Conservation (phyloP, 108 stramenopile genomes). For the Cyclotella distinguenda region DNA sequence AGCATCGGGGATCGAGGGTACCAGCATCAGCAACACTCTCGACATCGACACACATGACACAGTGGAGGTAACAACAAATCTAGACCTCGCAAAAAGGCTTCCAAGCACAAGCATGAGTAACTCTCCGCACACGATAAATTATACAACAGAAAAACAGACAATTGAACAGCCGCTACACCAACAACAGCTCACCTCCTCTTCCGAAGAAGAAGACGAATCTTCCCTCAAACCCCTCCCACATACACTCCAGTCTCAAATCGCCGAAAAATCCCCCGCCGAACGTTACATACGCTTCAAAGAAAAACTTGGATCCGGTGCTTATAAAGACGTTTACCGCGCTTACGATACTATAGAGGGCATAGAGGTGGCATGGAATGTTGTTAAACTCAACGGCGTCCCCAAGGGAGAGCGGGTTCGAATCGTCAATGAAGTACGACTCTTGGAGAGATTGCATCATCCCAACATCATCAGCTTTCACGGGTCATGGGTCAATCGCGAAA, state of each 20-base stretch:
- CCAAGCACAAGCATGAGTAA: conserved; percentile 3
- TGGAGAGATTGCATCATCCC: conserved; percentile 91
- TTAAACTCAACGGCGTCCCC: conserved; percentile 86
- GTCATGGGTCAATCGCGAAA: conserved; percentile 95
- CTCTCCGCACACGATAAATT: neutral
- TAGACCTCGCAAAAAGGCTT: neutral
- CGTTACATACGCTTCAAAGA: conserved; percentile 96
- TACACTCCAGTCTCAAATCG: conserved; percentile 59
- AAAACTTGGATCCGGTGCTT: conserved; percentile 93
- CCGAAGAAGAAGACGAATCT: conserved; percentile 44
- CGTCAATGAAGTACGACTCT: conserved; percentile 94
- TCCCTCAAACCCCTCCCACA: conserved; percentile 28
- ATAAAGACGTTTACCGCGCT: conserved; percentile 94
- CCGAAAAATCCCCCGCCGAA: conserved; percentile 86
- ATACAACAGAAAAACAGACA: neutral
- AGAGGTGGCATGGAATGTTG: conserved; percentile 98
- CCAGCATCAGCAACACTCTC: too few species aligned
- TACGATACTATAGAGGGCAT: conserved; percentile 97
- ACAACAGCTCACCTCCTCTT: conserved; percentile 3
- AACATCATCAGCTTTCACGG: conserved; percentile 98
- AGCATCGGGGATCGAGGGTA: neutral
- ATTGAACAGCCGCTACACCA: conserved; percentile 1
- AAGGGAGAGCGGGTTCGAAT: conserved; percentile 88
- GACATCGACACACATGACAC: too few species aligned
- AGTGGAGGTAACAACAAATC: neutral